phyloP scores from a whole-genome alignment of 2,329 filamentous ascomycete genomes.

The Domatiomyces globalis region DNA sequence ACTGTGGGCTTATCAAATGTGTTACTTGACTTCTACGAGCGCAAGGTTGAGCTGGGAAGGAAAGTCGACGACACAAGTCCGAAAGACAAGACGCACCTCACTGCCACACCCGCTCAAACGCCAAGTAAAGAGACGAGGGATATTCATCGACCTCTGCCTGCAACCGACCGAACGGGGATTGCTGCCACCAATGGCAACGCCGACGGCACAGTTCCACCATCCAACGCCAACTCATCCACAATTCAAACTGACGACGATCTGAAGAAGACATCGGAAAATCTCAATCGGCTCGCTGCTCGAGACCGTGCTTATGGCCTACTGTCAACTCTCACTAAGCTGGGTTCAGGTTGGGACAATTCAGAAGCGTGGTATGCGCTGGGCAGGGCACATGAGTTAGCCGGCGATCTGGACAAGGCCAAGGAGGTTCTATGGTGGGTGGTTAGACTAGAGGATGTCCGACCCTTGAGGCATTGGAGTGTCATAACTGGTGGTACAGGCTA shows the following conservation, averaged over 20 bases:
- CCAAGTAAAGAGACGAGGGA: neutral
- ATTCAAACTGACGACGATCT: slow-evolving; percentile 23
- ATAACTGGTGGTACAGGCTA: slow-evolving; percentile 53
- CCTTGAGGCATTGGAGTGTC: slow-evolving; percentile 59
- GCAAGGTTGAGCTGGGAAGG: slow-evolving; percentile 25
- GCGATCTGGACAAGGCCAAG: slow-evolving; percentile 74
- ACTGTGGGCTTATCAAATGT: slow-evolving; percentile 74
- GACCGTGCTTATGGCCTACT: slow-evolving; percentile 80
- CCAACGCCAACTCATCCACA: slow-evolving; percentile 6
- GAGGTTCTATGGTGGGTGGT: slow-evolving; percentile 96
- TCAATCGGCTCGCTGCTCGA: slow-evolving; percentile 74
- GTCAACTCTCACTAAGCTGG: slow-evolving; percentile 68
- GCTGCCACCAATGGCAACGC: neutral
- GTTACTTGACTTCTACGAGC: slow-evolving; percentile 68
- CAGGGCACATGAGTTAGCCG: slow-evolving; percentile 73
- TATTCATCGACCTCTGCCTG: neutral
- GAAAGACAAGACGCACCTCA: neutral
- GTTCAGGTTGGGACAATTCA: slow-evolving; percentile 74
- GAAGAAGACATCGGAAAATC: slow-evolving; percentile 50
- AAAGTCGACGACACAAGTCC: slow-evolving; percentile 16
- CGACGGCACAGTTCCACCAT: neutral
- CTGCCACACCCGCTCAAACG: neutral
- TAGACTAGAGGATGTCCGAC: slow-evolving; percentile 74
- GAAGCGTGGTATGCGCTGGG: slow-evolving; percentile 90
- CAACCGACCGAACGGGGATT: neutral